A percentile compares a stretch with the other conserved stretches of the same genome.
Evolutionary conservation across 2,329 filamentous ascomycete species (phyloP).

Genomic region (Colletotrichum sp.): DNA sequence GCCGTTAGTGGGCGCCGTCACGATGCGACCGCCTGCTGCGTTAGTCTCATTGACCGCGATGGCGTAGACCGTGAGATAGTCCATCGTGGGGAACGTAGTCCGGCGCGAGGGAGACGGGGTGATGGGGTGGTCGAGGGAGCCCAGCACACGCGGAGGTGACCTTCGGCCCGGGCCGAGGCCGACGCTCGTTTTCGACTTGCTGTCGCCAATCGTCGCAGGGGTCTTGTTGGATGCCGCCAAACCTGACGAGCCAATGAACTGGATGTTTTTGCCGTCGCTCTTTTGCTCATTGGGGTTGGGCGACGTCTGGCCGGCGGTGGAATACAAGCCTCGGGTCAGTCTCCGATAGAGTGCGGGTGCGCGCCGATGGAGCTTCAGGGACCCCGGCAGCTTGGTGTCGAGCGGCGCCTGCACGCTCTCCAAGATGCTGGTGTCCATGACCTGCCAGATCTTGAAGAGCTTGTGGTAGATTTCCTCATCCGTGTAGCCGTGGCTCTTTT

Average conservation of each 20-base stretch:
- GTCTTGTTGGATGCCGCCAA: background rate
- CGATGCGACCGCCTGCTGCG: conserved; percentile 53
- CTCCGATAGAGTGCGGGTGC: conserved; percentile 50
- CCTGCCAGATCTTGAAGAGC: conserved; percentile 53
- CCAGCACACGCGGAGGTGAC: conserved; percentile 45
- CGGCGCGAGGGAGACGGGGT: conserved; percentile 49
- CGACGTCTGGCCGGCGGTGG: conserved; percentile 31
- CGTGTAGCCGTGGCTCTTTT: conserved; percentile 54
- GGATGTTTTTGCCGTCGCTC: background rate
- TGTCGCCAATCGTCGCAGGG: background rate
- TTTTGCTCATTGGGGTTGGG: conserved; percentile 4
- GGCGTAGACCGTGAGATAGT: conserved; percentile 54
- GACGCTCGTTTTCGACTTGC: background rate
- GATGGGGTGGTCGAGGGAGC: conserved; percentile 50
- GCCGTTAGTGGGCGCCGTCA: conserved; percentile 56
- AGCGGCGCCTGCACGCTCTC: conserved; percentile 52
- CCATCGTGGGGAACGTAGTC: conserved; percentile 54
- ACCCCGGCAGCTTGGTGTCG: conserved; percentile 47
- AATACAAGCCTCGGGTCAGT: conserved; percentile 51
- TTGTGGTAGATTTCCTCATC: conserved; percentile 54
- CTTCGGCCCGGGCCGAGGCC: conserved; percentile 27
- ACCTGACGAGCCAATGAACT: background rate
- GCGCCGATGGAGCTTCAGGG: conserved; percentile 50
- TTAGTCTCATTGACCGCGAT: conserved; percentile 61
- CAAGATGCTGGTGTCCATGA: conserved; percentile 56